Evolutionary conservation across 2,329 filamentous ascomycete species (phyloP).

Genomic region (Knufia petricola): DNA sequence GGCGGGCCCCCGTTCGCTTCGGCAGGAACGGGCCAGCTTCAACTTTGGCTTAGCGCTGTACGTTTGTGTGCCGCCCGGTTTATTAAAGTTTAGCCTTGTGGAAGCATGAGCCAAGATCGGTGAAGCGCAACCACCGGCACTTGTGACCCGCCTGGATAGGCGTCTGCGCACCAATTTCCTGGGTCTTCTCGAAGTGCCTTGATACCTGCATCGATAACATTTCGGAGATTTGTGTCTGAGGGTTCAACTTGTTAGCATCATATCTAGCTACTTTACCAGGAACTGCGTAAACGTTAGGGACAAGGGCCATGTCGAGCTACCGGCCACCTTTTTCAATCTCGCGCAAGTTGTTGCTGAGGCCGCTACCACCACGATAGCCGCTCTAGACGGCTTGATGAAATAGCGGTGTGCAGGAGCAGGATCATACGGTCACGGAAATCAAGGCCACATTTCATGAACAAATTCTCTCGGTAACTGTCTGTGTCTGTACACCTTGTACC

Average conservation of each 20-base stretch:
- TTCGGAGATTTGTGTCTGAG: no score
- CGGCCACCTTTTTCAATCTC: background rate
- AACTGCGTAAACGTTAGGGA: no score
- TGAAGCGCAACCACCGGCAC: background rate
- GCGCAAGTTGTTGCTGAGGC: background rate
- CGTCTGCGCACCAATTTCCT: slow-evolving; percentile 1
- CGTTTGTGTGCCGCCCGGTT: background rate
- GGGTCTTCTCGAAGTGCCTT: background rate
- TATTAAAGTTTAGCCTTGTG: background rate
- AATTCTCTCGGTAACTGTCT: background rate
- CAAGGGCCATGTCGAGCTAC: no score
- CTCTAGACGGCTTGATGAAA: background rate
- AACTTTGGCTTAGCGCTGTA: background rate
- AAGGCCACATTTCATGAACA: background rate
- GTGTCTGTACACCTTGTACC: no score
- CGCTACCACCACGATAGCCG: background rate
- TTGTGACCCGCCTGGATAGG: background rate
- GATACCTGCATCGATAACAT: slow-evolving; percentile 1
- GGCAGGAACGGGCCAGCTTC: no score
- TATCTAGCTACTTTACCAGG: no score
- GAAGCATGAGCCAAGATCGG: background rate
- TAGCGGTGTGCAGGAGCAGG: slow-evolving; percentile 6
- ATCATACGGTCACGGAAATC: background rate
- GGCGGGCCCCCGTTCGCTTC: background rate
- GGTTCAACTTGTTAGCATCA: no score